These are phyloP conservation scores for Triangularia verruculosa DNA, from an alignment of 2,329 filamentous ascomycete species.

Conservation along the genomic window DNA sequence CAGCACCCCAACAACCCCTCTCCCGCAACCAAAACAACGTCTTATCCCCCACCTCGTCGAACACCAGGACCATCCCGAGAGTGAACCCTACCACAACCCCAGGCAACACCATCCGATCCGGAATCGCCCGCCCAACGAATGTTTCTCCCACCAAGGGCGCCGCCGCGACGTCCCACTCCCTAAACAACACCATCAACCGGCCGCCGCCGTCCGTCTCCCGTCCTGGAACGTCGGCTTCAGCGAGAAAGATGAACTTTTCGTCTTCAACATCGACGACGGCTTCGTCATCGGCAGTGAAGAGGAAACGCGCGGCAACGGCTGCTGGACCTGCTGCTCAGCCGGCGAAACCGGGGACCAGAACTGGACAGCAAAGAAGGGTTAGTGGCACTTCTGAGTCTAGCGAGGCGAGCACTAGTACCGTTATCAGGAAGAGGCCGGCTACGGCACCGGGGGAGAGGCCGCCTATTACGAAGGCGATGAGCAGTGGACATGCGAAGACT, in stretches of 20 bases:
- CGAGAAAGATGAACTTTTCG: conserved; percentile 43
- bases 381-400: conserved; percentile 63
- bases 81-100: conserved; percentile 28
- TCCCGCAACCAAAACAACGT: conserved; percentile 43
- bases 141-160: conserved; percentile 61
- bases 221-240: conserved; percentile 20
- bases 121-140: conserved; percentile 54
- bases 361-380: conserved; percentile 42
- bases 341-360: conserved; percentile 44
- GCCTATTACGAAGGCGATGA: conserved; percentile 36
- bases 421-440: conserved; percentile 54
- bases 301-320: conserved; percentile 35
- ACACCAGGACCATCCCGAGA: conserved; percentile 66
- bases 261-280: conserved; percentile 45
- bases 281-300: conserved; percentile 34
- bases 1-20: conserved; percentile 45
- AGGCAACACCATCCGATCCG: conserved; percentile 43
- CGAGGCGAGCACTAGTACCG: conserved; percentile 62
- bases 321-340: conserved; percentile 33
- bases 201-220: conserved; percentile 41
- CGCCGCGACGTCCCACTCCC: conserved; percentile 42
- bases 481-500: conserved; percentile 49
- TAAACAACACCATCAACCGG: conserved; percentile 59
- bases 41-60: conserved; percentile 78
- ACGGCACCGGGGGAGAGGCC: conserved; percentile 36